Evolutionary conservation across 1,284 basidiomycete species (phyloP), one percentile per base, ranked within the genome.

Genomic region (Sanguinoderma infundibulare): DNA sequence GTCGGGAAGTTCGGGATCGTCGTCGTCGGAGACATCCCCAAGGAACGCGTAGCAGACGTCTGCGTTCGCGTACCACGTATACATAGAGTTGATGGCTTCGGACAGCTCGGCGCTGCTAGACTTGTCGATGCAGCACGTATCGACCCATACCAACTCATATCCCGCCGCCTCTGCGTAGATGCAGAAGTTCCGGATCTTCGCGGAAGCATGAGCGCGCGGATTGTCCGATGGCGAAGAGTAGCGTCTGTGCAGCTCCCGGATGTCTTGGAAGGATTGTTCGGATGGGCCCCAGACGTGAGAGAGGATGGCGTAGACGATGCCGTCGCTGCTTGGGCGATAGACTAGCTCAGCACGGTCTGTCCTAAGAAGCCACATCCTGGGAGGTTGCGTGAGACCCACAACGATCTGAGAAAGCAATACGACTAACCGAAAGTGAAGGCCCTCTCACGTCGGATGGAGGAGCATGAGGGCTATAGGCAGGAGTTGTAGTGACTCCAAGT

Each of bases 91-190:
- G 47, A 58, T 58, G 0, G 56, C 56, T 22, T 58, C 56, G 3
- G 56, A 58, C 24, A 59, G 26, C 35, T 59, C 57, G 22, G 57
- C 42, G 35, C 52, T 53, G 44, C 57, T 59, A 20, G 57, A 32
- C 57, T 59, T 59, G 57, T 59, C 57, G 44, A 59, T 59, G 44
- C 53, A 59, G 53, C 58, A 59, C 3, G 57, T 59, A 26, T 59
- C 57, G 44, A 46, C 40, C 57, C 57, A 59, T 8, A 40, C 42
- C 35, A 44, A 40, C 5, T 39, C 34, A 44, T 54, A 59, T 14
- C 58, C 52, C 15, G 46, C 51, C 14, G 51, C 36, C 24, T 59
- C 52, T 14, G 58, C 58, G 46, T 46, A 47, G 28, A 55, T n/a
- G 53, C 58, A 59, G 52, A 50, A 50, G 34, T 42, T 34, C 17